Conservation (phyloP, 345 rosid genomes). For the Murraya koenigii region DNA sequence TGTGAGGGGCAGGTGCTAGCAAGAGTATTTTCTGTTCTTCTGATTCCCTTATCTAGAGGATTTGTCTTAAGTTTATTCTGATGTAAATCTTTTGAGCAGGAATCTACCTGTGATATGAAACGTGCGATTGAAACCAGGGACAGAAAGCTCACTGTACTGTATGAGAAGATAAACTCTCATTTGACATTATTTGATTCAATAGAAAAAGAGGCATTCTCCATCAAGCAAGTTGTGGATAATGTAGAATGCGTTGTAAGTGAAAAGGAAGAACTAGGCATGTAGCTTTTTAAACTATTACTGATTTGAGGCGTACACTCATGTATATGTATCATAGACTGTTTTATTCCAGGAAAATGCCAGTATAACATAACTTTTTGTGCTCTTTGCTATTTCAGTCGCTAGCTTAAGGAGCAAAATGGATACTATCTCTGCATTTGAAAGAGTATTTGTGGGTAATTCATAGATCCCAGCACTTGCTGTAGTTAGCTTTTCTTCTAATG, state of each 20-base stretch:
- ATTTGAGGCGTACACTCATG: slow-evolving; percentile 5
- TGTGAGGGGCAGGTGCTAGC: not conserved
- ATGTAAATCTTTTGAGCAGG: slow-evolving; percentile 41
- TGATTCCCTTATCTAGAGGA: not conserved
- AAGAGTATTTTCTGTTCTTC: not conserved
- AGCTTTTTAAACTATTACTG: slow-evolving; percentile 25
- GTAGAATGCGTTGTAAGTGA: slow-evolving; percentile 54
- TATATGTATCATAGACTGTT: slow-evolving; percentile 12
- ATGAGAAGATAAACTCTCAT: slow-evolving; percentile 62
- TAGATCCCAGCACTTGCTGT: slow-evolving; percentile 7
- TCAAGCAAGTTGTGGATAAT: slow-evolving; percentile 54
- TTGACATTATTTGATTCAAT: slow-evolving; percentile 70
- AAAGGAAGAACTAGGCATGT: slow-evolving; percentile 82
- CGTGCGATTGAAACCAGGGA: slow-evolving; percentile 53
- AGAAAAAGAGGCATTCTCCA: slow-evolving; percentile 65
- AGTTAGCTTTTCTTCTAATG: slow-evolving; percentile 4
- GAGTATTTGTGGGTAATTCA: slow-evolving; percentile 52
- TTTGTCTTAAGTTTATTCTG: not conserved
- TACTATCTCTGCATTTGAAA: slow-evolving; percentile 48
- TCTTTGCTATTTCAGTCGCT: slow-evolving; percentile 48
- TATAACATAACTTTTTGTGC: slow-evolving; percentile 7
- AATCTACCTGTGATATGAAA: slow-evolving; percentile 69
- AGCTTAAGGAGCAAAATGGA: slow-evolving; percentile 67
- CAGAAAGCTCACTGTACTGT: slow-evolving; percentile 43
- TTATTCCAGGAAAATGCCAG: slow-evolving; percentile 5